Percentiles rank a stretch among this genome's conserved stretches.
Conservation (phyloP, 345 rosid species). For the Populus deltoides region DNA sequence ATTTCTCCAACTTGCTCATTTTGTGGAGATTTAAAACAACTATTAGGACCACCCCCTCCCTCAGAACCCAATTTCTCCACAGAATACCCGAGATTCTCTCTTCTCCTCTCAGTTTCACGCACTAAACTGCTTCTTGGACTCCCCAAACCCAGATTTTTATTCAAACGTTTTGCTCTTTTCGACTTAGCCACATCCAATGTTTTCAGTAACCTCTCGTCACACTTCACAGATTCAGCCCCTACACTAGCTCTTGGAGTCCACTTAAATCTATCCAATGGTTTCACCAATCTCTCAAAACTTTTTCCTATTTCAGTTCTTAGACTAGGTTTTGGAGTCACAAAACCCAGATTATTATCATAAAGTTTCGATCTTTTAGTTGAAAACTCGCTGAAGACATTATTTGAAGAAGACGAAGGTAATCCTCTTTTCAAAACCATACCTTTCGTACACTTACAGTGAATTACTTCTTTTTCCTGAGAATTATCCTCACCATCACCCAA, state of each 20-base stretch:
- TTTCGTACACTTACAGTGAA: conserved; percentile 8
- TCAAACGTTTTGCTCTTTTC: background rate
- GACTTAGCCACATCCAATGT: background rate
- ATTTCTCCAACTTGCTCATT: background rate
- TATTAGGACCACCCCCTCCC: background rate
- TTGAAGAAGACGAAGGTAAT: background rate
- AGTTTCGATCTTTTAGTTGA: conserved; percentile 17
- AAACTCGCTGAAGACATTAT: conserved; percentile 9
- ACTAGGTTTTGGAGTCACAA: conserved; percentile 8
- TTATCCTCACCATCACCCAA: background rate
- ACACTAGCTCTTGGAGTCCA: background rate
- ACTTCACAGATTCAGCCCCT: background rate
- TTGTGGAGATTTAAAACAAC: conserved; percentile 1
- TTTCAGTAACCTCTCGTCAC: background rate
- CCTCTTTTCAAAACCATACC: conserved; percentile 23
- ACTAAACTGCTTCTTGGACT: background rate
- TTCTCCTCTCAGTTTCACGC: background rate
- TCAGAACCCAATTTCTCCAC: conserved; percentile 2
- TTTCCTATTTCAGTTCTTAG: background rate
- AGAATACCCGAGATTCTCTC: background rate
- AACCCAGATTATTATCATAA: conserved; percentile 2
- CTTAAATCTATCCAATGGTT: conserved; percentile 28
- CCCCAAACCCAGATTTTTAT: background rate
- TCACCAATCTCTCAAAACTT: conserved; percentile 11
- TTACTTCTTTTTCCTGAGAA: conserved; percentile 3